A percentile compares a stretch with the other conserved stretches of the same genome.
Conservation (phyloP, 2,329 filamentous ascomycete genomes). For the Alternaria brassicae region DNA sequence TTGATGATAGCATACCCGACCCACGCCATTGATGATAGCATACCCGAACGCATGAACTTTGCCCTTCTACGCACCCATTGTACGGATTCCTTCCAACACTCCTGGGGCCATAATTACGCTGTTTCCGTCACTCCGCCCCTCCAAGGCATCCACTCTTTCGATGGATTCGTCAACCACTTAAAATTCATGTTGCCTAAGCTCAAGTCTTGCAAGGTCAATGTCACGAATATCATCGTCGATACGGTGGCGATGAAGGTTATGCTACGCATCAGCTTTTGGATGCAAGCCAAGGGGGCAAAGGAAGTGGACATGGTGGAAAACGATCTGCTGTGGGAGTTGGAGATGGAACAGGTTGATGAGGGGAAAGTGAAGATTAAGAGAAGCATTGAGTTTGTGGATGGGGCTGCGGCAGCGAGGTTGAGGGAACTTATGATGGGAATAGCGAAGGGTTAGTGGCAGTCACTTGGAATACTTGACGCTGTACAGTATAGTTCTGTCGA, state of each 20-base stretch:
- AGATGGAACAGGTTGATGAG: conserved; percentile 24
- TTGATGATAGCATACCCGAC: conserved; percentile 4
- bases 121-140: conserved; percentile 29
- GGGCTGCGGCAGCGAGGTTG: conserved; percentile 26
- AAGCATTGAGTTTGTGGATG: conserved; percentile 46
- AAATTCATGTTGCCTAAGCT: conserved; percentile 29
- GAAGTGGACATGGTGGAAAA: conserved; percentile 32
- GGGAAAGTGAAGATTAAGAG: conserved; percentile 27
- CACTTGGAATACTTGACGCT: neutral
- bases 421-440: conserved; percentile 24
- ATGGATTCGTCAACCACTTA: conserved; percentile 34
- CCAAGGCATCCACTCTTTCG: conserved; percentile 21
- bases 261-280: conserved; percentile 34
- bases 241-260: conserved; percentile 28
- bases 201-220: conserved; percentile 29
- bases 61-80: conserved; percentile 25
- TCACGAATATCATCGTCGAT: conserved; percentile 38
- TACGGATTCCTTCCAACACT: conserved; percentile 27
- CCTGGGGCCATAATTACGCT: conserved; percentile 43
- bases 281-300: conserved; percentile 25
- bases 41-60: conserved; percentile 19
- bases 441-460: neutral
- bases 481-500: neutral
- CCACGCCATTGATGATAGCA: conserved; percentile 7
- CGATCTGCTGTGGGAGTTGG: conserved; percentile 45